A percentile compares a stretch with the other conserved stretches of the same genome.
These are phyloP conservation scores for Arthrobotrys sinensis DNA, from an alignment of 2,329 filamentous ascomycete genomes.

Conservation along the genomic window DNA sequence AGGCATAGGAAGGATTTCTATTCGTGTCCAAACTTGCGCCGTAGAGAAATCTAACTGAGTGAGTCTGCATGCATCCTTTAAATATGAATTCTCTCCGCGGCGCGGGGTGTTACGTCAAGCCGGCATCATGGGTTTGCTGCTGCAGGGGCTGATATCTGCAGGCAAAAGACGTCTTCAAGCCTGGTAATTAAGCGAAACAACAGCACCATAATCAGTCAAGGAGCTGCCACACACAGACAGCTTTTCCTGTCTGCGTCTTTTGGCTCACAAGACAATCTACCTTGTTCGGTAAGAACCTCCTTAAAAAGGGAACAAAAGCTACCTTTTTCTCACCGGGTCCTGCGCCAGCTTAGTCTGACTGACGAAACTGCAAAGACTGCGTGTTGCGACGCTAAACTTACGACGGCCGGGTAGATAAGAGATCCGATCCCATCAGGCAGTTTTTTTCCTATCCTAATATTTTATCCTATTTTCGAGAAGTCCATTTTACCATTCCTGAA, in stretches of 20 bases:
- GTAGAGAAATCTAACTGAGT: not conserved
- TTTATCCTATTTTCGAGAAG: conserved; percentile 1
- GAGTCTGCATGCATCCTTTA: conserved; percentile 16
- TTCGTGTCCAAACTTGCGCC: not conserved
- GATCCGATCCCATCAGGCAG: conserved; percentile 26
- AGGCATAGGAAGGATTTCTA: not conserved
- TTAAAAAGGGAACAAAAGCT: conserved; percentile 22
- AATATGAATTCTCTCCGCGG: not conserved
- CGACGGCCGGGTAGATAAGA: conserved; percentile 39
- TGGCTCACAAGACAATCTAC: conserved; percentile 53
- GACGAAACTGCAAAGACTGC: conserved; percentile 10
- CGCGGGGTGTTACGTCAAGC: conserved; percentile 45
- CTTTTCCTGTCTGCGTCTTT: conserved; percentile 19
- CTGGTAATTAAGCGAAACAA: conserved; percentile 33
- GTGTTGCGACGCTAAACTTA: not conserved
- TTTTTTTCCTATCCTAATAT: conserved; percentile 25
- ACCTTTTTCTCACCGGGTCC: conserved; percentile 10
- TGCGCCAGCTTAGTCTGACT: conserved; percentile 14
- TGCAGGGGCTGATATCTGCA: conserved; percentile 28
- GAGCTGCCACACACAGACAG: conserved; percentile 30
- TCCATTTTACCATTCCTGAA: conserved; percentile 7
- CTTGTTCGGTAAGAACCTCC: conserved; percentile 39
- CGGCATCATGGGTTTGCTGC: conserved; percentile 11
- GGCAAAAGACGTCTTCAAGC: conserved; percentile 8
- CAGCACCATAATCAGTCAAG: conserved; percentile 15